These are phyloP conservation scores for Rhamnella rubrinervis DNA, from an alignment of 331 rosid species.

Conservation along the genomic window DNA sequence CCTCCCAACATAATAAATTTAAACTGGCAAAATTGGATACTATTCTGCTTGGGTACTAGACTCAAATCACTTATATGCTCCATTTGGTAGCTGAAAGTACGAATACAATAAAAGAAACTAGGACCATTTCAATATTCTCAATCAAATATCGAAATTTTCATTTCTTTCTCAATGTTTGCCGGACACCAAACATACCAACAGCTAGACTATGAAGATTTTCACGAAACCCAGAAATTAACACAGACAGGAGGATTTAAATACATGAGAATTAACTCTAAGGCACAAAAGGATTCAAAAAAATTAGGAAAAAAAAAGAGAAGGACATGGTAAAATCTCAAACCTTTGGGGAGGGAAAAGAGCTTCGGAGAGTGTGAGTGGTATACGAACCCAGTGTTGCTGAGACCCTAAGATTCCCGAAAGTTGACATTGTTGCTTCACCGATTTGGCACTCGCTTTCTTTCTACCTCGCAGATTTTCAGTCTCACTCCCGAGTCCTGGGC, in stretches of 20 bases:
- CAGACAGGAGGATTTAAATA: background rate
- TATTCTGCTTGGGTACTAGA: no score
- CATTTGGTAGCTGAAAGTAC: background rate
- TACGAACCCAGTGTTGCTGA: slow-evolving; percentile 55
- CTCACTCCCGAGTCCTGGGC: background rate
- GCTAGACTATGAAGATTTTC: background rate
- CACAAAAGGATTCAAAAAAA: background rate
- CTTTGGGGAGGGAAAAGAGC: slow-evolving; percentile 49
- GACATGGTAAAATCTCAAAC: slow-evolving; percentile 19
- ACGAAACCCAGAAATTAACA: slow-evolving; percentile 16
- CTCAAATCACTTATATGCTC: background rate
- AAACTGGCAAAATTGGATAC: no score
- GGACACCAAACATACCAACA: background rate
- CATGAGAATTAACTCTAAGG: slow-evolving; percentile 4
- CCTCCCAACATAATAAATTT: background rate
- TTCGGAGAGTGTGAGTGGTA: slow-evolving; percentile 41
- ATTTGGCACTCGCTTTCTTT: slow-evolving; percentile 12
- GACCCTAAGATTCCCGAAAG: slow-evolving; percentile 61
- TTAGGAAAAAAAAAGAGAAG: background rate
- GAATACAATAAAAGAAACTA: background rate
- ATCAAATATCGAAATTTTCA: slow-evolving; percentile 3
- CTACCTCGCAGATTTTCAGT: background rate
- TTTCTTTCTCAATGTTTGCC: background rate
- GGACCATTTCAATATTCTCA: slow-evolving; percentile 9
- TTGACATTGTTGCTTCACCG: slow-evolving; percentile 42